These are phyloP conservation scores for Datura wrightii DNA, from an alignment of 257 asterid species.

Conservation along the genomic window DNA sequence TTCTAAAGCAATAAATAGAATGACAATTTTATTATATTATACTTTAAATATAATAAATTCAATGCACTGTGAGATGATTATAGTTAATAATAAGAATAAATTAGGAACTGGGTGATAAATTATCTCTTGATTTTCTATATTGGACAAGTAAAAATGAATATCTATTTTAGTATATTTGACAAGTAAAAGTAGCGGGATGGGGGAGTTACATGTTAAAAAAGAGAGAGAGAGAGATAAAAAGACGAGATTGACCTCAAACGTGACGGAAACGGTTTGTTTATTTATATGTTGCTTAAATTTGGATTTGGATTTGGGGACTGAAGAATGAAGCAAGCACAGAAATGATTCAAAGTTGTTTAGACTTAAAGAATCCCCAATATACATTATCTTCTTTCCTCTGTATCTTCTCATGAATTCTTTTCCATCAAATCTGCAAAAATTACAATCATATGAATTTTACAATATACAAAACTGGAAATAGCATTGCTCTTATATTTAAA, in stretches of 20 bases:
- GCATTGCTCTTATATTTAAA: not conserved
- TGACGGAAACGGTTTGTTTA: slow-evolving; percentile 37
- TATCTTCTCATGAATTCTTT: slow-evolving; percentile 49
- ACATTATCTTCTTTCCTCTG: slow-evolving; percentile 66
- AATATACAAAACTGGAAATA: not conserved
- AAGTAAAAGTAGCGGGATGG: too few species aligned
- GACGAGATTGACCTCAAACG: slow-evolving; percentile 47
- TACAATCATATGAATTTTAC: not conserved
- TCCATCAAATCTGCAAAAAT: slow-evolving; percentile 56
- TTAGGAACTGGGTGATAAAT: too few species aligned
- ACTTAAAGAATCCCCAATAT: slow-evolving; percentile 73
- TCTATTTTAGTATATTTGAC: too few species aligned
- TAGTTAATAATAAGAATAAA: too few species aligned
- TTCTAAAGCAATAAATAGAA: too few species aligned
- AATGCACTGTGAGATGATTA: too few species aligned
- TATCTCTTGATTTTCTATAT: too few species aligned
- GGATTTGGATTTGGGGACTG: slow-evolving; percentile 39
- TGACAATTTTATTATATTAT: too few species aligned
- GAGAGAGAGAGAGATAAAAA: not conserved
- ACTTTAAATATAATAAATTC: too few species aligned
- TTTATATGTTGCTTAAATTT: not conserved
- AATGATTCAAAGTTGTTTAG: slow-evolving; percentile 58
- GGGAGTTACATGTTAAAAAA: too few species aligned
- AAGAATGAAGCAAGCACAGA: slow-evolving; percentile 54
- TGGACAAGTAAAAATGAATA: too few species aligned